A percentile compares a stretch with the other conserved stretches of the same genome.
Evolutionary conservation across 805 yeast species (phyloP).

Genomic region (Metschnikowia chrysomelidarum): DNA sequence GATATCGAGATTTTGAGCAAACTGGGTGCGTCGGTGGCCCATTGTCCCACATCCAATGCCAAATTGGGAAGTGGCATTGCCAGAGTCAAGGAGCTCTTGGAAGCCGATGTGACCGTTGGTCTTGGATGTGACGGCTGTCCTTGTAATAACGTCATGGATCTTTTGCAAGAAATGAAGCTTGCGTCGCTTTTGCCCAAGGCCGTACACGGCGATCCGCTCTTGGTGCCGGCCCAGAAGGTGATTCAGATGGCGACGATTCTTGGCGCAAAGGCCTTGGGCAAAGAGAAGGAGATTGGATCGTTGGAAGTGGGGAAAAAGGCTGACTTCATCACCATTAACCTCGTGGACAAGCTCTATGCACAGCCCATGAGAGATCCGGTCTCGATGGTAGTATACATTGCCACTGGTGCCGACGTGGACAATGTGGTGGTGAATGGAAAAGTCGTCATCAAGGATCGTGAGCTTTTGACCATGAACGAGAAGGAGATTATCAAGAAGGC

Average conservation of each 20-base stretch:
- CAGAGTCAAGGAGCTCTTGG: slow-evolving; percentile 17
- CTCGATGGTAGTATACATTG: slow-evolving; percentile 23
- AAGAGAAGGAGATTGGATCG: slow-evolving; percentile 17
- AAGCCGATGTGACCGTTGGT: slow-evolving; percentile 17
- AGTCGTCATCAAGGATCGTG: slow-evolving; percentile 9
- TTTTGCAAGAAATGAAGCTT: slow-evolving; percentile 21
- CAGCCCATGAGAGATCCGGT: slow-evolving; percentile 24
- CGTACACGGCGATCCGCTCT: slow-evolving; percentile 19
- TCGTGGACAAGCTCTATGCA: slow-evolving; percentile 20
- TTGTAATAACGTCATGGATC: slow-evolving; percentile 22
- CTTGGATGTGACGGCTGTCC: slow-evolving; percentile 23
- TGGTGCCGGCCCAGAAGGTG: slow-evolving; percentile 13
- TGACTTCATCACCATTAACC: slow-evolving; percentile 17
- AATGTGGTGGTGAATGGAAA: slow-evolving; percentile 14
- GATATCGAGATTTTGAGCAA: slow-evolving; percentile 12
- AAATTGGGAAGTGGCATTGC: slow-evolving; percentile 22
- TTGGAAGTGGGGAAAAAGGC: slow-evolving; percentile 16
- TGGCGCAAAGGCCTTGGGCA: slow-evolving; percentile 17
- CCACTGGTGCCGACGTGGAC: slow-evolving; percentile 22
- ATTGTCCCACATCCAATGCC: slow-evolving; percentile 21
- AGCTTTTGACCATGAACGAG: slow-evolving; percentile 13
- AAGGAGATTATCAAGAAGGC: slow-evolving; percentile 12
- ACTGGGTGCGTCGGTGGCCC: slow-evolving; percentile 18
- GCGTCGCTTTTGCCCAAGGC: slow-evolving; percentile 22
- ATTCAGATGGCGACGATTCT: slow-evolving; percentile 17